Conservation (phyloP, 73 alveolate genomes). For the Effrenium voratum region DNA sequence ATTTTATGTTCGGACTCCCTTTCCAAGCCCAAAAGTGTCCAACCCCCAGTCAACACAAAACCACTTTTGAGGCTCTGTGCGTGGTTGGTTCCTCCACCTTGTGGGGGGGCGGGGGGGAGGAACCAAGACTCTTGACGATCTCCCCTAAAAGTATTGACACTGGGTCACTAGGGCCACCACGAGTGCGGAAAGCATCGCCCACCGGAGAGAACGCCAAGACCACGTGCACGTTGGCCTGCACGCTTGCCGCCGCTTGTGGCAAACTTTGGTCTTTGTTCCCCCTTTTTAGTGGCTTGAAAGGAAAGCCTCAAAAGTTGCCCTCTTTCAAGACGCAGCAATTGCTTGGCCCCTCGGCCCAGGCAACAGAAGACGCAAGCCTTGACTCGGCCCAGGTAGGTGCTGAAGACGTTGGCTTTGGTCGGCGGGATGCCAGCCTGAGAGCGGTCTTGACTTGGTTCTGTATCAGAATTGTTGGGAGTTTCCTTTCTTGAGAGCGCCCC, state of each 20-base stretch:
- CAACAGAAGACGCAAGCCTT: conserved; percentile 60
- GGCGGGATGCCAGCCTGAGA: conserved; percentile 95
- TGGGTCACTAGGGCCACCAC: conserved; percentile 58
- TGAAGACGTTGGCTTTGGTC: conserved; percentile 97
- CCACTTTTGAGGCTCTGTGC: too few species aligned
- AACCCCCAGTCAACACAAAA: too few species aligned
- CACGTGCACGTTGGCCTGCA: conserved; percentile 98
- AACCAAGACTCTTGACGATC: background rate
- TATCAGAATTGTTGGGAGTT: too few species aligned
- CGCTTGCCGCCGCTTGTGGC: conserved; percentile 48
- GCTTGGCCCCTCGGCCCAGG: too few species aligned
- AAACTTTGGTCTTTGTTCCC: background rate
- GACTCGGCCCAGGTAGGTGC: conserved; percentile 96
- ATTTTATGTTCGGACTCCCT: too few species aligned
- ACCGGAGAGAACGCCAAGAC: conserved; percentile 99
- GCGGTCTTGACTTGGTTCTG: too few species aligned
- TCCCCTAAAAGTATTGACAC: background rate
- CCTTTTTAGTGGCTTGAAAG: background rate
- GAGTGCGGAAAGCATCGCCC: conserved; percentile 98
- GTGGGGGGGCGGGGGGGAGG: too few species aligned
- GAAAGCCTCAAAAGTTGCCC: background rate
- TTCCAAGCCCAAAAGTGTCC: too few species aligned
- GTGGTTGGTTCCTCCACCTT: too few species aligned
- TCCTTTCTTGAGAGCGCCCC: too few species aligned
- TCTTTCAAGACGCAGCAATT: too few species aligned